Evolutionary conservation across 2,329 filamentous ascomycete genomes (phyloP).

Genomic region (Penicillium sp.): DNA sequence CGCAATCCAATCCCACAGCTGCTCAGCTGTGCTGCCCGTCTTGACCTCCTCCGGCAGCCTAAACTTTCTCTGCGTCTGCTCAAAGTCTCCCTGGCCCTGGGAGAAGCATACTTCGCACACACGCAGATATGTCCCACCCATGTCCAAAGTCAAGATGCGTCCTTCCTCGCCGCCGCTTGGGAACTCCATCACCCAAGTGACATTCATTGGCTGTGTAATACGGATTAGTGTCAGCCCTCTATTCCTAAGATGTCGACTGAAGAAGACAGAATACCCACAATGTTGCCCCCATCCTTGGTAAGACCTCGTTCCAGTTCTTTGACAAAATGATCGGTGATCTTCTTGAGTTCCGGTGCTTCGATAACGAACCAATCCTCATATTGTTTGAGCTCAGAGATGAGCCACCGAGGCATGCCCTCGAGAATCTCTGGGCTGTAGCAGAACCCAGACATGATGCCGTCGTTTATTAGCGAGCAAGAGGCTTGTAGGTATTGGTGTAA

Average conservation of each 20-base stretch:
- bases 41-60: slow-evolving; percentile 81
- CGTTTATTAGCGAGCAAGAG: neutral
- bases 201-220: slow-evolving; percentile 81
- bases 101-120: slow-evolving; percentile 82
- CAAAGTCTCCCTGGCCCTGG: slow-evolving; percentile 73
- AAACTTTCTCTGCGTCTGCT: slow-evolving; percentile 85
- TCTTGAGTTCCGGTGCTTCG: slow-evolving; percentile 69
- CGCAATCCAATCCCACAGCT: slow-evolving; percentile 84
- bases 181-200: slow-evolving; percentile 82
- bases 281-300: slow-evolving; percentile 75
- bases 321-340: slow-evolving; percentile 81
- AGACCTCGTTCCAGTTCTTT: slow-evolving; percentile 75
- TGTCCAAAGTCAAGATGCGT: slow-evolving; percentile 77
- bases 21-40: slow-evolving; percentile 68
- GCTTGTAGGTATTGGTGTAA: neutral
- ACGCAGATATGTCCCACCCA: slow-evolving; percentile 86
- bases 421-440: slow-evolving; percentile 20
- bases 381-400: slow-evolving; percentile 67
- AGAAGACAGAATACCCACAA: slow-evolving; percentile 57
- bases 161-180: slow-evolving; percentile 77
- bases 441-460: slow-evolving; percentile 13
- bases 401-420: slow-evolving; percentile 62
- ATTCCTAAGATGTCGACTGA: neutral
- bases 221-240: slow-evolving; percentile 17
- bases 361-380: slow-evolving; percentile 72